Base-by-base conservation (phyloP, 164 flowering plant genomes). In the Protea cynaroides region DNA sequence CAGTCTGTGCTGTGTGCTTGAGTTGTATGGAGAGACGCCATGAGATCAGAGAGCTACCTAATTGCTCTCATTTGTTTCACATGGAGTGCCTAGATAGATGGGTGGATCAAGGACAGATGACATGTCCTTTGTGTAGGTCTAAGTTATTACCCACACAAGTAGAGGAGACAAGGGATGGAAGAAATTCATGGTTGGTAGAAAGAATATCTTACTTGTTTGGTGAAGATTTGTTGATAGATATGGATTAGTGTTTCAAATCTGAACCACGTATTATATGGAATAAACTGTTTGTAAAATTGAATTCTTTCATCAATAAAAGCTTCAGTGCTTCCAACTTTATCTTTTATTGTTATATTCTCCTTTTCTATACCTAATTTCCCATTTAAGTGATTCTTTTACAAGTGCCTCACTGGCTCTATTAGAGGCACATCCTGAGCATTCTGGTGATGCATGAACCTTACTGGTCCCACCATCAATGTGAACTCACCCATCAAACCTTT, bases 41-140 rank as follows among this genome's bases (percentile, higher is more conserved):
- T 34, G 68, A 68, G n/a, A 44, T 76, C 17, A 71, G 78, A 44
- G 70, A 73, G 58, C 70, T 71, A 34, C 12, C 21, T 12, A 73
- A 76, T 47, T 79, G 79, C 40, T 19, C 22, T 10, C 80, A 79
- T 56, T 68, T 71, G 37, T 79, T 76, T n/a, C 82, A 73, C 13
- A 61, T 40, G 36, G 65, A 53, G 11, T 79, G 82, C 59, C 43
- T 74, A 36, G 82, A 76, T 65, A 17, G 60, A 17, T 79, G 82
- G 82, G 67, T 79, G n/a, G 70, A 73, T 50, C 54, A 49, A 8
- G 65, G 67, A 8, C 72, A 71, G 38, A 46, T 68, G 3, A 74
- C 76, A 38, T 79, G 82, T 53, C 82, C 76, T 10, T 17, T 69
- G n/a, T 75, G 82, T 34, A 63, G 82, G 40, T 63, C 75, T 24